Percentiles rank a stretch among this genome's conserved stretches.
These are phyloP conservation scores for Exophiala aquamarina DNA, from an alignment of 2,329 filamentous ascomycete species.

Conservation along the genomic window DNA sequence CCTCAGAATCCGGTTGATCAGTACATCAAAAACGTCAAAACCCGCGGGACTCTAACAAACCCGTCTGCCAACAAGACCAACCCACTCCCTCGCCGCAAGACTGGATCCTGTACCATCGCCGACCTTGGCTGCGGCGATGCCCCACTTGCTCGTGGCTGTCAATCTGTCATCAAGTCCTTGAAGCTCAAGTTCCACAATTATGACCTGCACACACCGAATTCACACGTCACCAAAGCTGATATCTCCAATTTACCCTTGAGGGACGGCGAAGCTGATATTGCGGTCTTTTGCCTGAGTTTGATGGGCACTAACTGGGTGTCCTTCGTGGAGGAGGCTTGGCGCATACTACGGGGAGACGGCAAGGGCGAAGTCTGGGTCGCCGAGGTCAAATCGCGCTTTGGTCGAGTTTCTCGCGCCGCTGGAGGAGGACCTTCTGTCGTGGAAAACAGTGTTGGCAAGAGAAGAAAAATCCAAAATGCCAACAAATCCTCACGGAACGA, in stretches of 20 bases:
- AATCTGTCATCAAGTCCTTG: constrained; percentile 61
- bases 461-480: constrained; percentile 43
- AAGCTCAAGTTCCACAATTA: constrained; percentile 77
- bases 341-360: constrained; percentile 83
- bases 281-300: constrained; percentile 91
- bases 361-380: constrained; percentile 88
- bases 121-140: constrained; percentile 95
- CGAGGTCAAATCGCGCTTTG: constrained; percentile 94
- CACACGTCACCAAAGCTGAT: constrained; percentile 82
- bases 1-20: constrained; percentile 92
- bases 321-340: constrained; percentile 94
- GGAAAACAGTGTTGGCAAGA: constrained; percentile 69
- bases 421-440: constrained; percentile 48
- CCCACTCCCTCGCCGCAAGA: constrained; percentile 68
- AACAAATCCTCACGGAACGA: constrained; percentile 45
- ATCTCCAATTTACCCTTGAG: constrained; percentile 78
- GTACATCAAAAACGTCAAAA: constrained; percentile 71
- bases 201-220: constrained; percentile 76
- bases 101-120: constrained; percentile 73
- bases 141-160: constrained; percentile 66
- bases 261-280: constrained; percentile 76
- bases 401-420: constrained; percentile 47
- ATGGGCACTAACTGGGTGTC: constrained; percentile 99
- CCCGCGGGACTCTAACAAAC: constrained; percentile 50
- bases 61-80: constrained; percentile 18